Conservation (phyloP, 345 rosid genomes). For the Pseudoturritis turrita region DNA sequence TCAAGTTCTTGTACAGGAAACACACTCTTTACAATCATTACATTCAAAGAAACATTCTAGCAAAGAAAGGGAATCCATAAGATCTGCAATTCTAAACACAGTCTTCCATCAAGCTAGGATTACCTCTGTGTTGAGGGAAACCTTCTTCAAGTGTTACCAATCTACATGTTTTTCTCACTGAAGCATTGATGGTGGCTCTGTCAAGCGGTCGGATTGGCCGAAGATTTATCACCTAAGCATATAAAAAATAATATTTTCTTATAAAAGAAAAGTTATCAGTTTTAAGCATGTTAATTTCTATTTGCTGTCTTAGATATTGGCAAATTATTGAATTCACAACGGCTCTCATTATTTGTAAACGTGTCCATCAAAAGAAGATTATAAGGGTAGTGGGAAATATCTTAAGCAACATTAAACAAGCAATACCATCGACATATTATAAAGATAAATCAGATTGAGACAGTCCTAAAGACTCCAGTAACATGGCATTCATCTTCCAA, state of each 20-base stretch:
- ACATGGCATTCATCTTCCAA: background rate
- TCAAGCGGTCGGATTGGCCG: too few relatives aligned
- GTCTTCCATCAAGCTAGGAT: slow-evolving; percentile 16
- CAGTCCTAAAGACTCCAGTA: background rate
- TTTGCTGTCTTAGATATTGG: background rate
- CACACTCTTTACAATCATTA: slow-evolving; percentile 5
- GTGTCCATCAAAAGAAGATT: background rate
- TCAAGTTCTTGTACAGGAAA: slow-evolving; percentile 4
- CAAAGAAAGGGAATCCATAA: slow-evolving; percentile 1
- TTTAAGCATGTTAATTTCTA: slow-evolving; percentile 1
- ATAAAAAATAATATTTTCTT: too few relatives aligned
- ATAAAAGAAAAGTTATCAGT: too few relatives aligned
- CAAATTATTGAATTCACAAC: background rate
- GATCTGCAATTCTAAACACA: background rate
- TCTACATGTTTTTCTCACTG: too few relatives aligned
- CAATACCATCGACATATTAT: slow-evolving; percentile 8
- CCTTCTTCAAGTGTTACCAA: too few relatives aligned
- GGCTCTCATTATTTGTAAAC: background rate
- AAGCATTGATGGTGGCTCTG: too few relatives aligned
- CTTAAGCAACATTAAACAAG: slow-evolving; percentile 6
- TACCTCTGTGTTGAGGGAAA: too few relatives aligned
- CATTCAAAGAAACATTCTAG: slow-evolving; percentile 7
- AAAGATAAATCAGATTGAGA: background rate
- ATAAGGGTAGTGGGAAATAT: background rate
- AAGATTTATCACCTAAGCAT: too few relatives aligned